Conservation (phyloP, 306 rosid genomes). For the Citrullus colocynthis region DNA sequence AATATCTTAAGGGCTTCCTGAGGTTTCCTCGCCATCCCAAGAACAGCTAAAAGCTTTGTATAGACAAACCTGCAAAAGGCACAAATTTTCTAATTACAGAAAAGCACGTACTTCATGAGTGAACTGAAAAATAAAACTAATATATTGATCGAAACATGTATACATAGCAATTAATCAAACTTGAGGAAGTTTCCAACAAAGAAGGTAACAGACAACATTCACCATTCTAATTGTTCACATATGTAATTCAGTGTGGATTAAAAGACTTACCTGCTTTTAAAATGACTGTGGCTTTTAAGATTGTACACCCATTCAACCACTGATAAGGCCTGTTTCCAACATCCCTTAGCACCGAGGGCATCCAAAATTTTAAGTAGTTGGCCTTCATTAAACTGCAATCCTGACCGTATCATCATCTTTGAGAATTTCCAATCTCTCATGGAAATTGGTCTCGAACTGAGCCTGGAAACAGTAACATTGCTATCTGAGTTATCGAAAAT, state of each 20-base stretch:
- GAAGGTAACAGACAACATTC: background rate
- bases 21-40: slow-evolving; percentile 75
- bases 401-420: slow-evolving; percentile 76
- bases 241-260: background rate
- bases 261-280: slow-evolving; percentile 58
- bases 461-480: slow-evolving; percentile 25
- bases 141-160: slow-evolving; percentile 2
- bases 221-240: background rate
- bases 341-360: slow-evolving; percentile 41
- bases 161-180: background rate
- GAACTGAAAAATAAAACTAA: background rate
- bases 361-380: slow-evolving; percentile 62
- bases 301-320: slow-evolving; percentile 71
- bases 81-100: background rate
- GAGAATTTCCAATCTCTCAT: slow-evolving; percentile 73
- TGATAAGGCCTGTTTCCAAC: slow-evolving; percentile 80
- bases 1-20: slow-evolving; percentile 71
- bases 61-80: slow-evolving; percentile 66
- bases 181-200: background rate
- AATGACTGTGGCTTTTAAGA: slow-evolving; percentile 32
- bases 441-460: slow-evolving; percentile 46
- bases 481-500: background rate
- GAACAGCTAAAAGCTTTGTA: slow-evolving; percentile 80
- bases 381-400: slow-evolving; percentile 61
- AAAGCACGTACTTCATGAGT: background rate